Conservation (phyloP, 768 basidiomycete species). For the Rhodotorula paludigena region DNA sequence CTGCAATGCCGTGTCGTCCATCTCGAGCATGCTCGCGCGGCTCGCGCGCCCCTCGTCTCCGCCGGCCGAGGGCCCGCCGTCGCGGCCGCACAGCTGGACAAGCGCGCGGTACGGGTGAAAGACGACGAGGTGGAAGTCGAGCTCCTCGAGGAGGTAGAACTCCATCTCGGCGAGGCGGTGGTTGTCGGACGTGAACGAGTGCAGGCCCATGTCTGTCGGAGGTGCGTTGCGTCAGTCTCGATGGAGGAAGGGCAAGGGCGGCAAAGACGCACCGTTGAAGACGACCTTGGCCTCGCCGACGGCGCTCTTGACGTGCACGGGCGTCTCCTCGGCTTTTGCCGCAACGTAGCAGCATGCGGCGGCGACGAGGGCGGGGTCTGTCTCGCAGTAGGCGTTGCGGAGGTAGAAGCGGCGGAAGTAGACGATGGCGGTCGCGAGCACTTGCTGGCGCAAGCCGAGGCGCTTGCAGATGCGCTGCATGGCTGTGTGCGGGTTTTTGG, state of each 20-base stretch:
- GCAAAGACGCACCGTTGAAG: slow-evolving; percentile 57
- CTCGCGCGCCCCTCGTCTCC: slow-evolving; percentile 53
- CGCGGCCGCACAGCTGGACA: slow-evolving; percentile 50
- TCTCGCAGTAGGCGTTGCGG: slow-evolving; percentile 87
- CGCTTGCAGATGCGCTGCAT: slow-evolving; percentile 83
- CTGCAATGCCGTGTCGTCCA: slow-evolving; percentile 72
- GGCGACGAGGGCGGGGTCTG: slow-evolving; percentile 87
- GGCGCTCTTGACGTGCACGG: slow-evolving; percentile 87
- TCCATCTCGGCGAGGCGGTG: slow-evolving; percentile 93
- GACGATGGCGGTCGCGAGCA: slow-evolving; percentile 87
- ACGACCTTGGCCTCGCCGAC: slow-evolving; percentile 72
- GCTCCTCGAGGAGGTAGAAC: slow-evolving; percentile 88
- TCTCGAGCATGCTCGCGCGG: slow-evolving; percentile 62
- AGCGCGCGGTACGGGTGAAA: slow-evolving; percentile 95
- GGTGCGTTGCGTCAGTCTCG: background rate
- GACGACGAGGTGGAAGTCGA: slow-evolving; percentile 87
- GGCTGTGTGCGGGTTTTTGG: slow-evolving; percentile 51
- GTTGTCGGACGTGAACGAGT: slow-evolving; percentile 74
- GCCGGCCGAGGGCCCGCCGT: slow-evolving; percentile 31
- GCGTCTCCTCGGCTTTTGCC: slow-evolving; percentile 93
- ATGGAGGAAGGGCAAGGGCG: background rate
- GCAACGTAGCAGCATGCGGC: slow-evolving; percentile 93
- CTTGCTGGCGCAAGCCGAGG: slow-evolving; percentile 75
- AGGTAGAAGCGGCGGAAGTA: slow-evolving; percentile 96
- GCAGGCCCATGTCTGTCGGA: slow-evolving; percentile 59